Evolutionary conservation across 2,329 filamentous ascomycete species (phyloP).

Genomic region (Arthrobotrys musiformis): DNA sequence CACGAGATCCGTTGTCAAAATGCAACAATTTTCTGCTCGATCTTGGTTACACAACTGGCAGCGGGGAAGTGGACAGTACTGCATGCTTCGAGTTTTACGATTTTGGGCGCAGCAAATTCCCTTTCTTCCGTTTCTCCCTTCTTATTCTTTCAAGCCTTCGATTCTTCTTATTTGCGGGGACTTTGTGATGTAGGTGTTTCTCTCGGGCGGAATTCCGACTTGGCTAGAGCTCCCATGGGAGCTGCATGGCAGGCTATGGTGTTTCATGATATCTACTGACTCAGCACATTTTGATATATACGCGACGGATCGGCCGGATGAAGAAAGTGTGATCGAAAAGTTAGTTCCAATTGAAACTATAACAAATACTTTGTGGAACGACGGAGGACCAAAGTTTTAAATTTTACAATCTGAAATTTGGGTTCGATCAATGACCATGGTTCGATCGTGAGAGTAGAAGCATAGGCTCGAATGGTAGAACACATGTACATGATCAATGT

Average conservation of each 20-base stretch:
- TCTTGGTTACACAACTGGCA: background rate
- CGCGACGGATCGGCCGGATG: background rate
- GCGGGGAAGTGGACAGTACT: background rate
- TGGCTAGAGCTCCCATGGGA: no score
- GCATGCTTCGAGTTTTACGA: background rate
- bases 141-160: no score
- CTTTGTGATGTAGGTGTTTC: no score
- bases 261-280: background rate
- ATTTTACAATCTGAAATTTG: background rate
- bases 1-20: conserved; percentile 3
- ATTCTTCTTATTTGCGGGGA: no score
- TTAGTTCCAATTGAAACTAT: background rate
- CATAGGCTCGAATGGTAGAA: background rate
- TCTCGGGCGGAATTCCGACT: no score
- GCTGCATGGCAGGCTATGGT: no score
- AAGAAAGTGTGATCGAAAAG: conserved; percentile 13
- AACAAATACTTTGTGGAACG: conserved; percentile 15
- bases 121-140: background rate
- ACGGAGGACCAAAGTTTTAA: background rate
- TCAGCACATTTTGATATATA: background rate
- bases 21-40: background rate
- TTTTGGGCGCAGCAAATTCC: background rate
- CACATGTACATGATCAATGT: background rate
- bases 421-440: background rate
- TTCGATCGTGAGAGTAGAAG: background rate